Evolutionary conservation across 1,139 yeast genomes (phyloP).

Genomic region (Chernovozyma aurita): DNA sequence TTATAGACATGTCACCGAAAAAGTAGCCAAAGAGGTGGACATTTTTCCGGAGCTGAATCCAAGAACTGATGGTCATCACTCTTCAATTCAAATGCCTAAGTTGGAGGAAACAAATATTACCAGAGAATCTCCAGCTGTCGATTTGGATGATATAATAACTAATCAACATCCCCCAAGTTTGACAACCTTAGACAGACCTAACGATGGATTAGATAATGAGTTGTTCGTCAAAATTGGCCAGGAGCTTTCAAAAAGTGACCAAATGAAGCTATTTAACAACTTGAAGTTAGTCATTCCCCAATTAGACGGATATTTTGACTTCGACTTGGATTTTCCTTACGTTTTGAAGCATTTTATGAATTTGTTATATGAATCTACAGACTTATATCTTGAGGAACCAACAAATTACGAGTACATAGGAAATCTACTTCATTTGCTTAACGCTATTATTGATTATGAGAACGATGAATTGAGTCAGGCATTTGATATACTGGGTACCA

Average conservation of each 20-base stretch:
- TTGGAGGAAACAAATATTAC: background rate
- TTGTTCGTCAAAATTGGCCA: background rate
- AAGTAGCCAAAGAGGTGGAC: slow-evolving; percentile 10
- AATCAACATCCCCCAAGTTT: background rate
- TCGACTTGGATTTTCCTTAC: slow-evolving; percentile 21
- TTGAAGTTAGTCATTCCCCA: slow-evolving; percentile 25
- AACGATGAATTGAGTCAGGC: slow-evolving; percentile 21
- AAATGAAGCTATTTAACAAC: slow-evolving; percentile 13
- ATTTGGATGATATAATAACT: background rate
- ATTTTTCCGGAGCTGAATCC: slow-evolving; percentile 12
- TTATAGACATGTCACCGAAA: slow-evolving; percentile 12
- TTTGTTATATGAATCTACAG: slow-evolving; percentile 15
- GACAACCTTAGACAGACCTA: background rate
- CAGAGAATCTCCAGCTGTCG: background rate
- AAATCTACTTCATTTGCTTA: slow-evolving; percentile 18
- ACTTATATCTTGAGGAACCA: slow-evolving; percentile 3
- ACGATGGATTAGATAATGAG: background rate
- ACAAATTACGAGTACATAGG: slow-evolving; percentile 22
- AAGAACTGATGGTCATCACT: background rate
- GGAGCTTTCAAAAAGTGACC: slow-evolving; percentile 14
- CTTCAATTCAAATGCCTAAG: background rate
- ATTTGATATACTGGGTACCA: slow-evolving; percentile 18
- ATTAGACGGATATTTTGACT: slow-evolving; percentile 26
- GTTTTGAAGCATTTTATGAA: slow-evolving; percentile 20
- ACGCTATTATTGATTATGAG: slow-evolving; percentile 27